Evolutionary conservation across 768 basidiomycete genomes (phyloP), one percentile per base, ranked within the genome.

Genomic region (Cytidiella melzeri): DNA sequence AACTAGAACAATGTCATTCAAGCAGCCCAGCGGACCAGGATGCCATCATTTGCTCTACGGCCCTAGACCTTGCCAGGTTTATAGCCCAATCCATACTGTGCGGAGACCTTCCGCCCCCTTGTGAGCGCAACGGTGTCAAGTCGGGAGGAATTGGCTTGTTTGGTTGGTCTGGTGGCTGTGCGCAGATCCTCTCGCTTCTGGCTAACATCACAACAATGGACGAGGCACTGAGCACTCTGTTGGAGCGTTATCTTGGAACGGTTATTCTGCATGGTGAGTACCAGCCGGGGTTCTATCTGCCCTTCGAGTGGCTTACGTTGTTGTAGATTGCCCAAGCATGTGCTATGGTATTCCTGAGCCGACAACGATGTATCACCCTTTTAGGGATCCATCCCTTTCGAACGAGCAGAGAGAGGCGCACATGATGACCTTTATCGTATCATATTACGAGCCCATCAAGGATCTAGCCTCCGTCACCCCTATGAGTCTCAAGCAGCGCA

Each of bases 101-200:
- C 23, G 37, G n/a, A 21, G 36, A 34, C 23, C 7, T 53, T 7
- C 52, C 52, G 2, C 15, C n/a, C 9, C 25, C 41, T 11, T 10
- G 34, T 23, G 26, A 45, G 26, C 36, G 6, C 4, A 23, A 49
- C 9, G 47, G 52, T 9, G 48, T 41, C 37, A 3, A 9, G 19
- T 34, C 18, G 5, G 53, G 53, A 9, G 53, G 53, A 3, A 18
- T 54, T 7, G 43, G 39, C 15, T 19, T 54, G 7, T 26, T 50
- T 4, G 48, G 43, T 13, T 54, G 53, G 53, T 54, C 53, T 1
- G 24, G 43, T 41, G 40, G 53, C 38, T 48, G 48, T 28, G n/a
- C 37, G 5, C 26, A 43, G 11, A 18, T 43, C 3, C 19, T 49
- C 13, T 23, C 52, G 3, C 37, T 53, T 47, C 43, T 53, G 36